phyloP scores from a whole-genome alignment of 345 rosid genomes.

The Stellera chamaejasme region DNA sequence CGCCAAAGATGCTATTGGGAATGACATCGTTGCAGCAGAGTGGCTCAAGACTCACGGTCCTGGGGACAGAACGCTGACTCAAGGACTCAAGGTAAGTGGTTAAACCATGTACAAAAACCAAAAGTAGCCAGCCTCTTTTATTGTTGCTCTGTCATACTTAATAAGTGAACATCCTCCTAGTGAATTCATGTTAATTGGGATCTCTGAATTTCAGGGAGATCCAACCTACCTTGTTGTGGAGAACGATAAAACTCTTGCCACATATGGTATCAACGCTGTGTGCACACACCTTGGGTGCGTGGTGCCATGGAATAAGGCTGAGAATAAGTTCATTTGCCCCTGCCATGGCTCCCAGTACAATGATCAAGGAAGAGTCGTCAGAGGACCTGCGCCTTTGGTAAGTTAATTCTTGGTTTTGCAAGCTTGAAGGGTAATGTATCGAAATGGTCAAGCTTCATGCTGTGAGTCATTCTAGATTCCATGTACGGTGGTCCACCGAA shows the following conservation, averaged over 20 bases:
- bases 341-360: constrained; percentile 99
- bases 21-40: constrained; percentile 54
- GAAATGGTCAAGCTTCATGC: too few species aligned
- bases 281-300: constrained; percentile 98
- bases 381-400: constrained; percentile 98
- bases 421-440: too few species aligned
- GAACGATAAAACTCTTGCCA: constrained; percentile 74
- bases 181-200: neutral
- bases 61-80: constrained; percentile 81
- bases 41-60: constrained; percentile 88
- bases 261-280: constrained; percentile 74
- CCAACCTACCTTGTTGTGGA: constrained; percentile 96
- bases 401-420: constrained; percentile 12
- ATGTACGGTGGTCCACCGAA: too few species aligned
- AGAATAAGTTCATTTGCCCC: constrained; percentile 91
- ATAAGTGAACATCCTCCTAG: neutral
- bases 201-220: constrained; percentile 54
- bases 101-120: neutral
- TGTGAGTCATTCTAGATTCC: too few species aligned
- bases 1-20: constrained; percentile 91
- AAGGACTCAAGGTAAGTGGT: constrained; percentile 70
- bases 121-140: too few species aligned
- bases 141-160: too few species aligned
- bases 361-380: constrained; percentile 86
- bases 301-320: constrained; percentile 83